These are phyloP conservation scores for Oryza longistaminata DNA, from an alignment of 176 grass and related monocot genomes.

Conservation along the genomic window DNA sequence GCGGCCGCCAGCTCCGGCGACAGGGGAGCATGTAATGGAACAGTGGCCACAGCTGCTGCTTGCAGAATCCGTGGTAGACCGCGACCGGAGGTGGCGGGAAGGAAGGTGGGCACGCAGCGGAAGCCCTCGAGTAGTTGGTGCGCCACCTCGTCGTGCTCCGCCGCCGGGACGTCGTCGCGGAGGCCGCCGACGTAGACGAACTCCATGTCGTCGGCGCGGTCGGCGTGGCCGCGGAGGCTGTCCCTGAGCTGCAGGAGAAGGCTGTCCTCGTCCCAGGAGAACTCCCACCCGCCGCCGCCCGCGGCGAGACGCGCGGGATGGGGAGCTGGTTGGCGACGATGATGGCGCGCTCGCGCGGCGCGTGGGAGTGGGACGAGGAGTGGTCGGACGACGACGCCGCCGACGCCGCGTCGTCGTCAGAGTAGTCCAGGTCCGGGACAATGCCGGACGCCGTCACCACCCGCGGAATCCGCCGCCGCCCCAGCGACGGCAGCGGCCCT, in stretches of 20 bases:
- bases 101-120: conserved; percentile 83
- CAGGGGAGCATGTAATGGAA: conserved; percentile 99
- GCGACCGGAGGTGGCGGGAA: conserved; percentile 56
- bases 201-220: conserved; percentile 64
- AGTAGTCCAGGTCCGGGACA: conserved; percentile 77
- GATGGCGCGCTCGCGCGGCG: conserved; percentile 70
- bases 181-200: conserved; percentile 90
- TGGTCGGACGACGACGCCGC: conserved; percentile 55
- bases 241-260: conserved; percentile 84
- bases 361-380: conserved; percentile 38
- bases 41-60: conserved; percentile 98
- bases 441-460: conserved; percentile 80
- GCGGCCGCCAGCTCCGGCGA: conserved; percentile 89
- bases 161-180: conserved; percentile 60
- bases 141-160: conserved; percentile 73
- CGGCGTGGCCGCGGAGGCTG: conserved; percentile 53
- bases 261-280: conserved; percentile 85
- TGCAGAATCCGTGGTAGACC: conserved; percentile 96
- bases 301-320: conserved; percentile 48
- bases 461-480: conserved; percentile 66
- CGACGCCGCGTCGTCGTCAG: conserved; percentile 47
- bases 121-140: conserved; percentile 67
- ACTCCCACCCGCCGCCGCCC: conserved; percentile 47
- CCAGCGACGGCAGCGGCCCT: conserved; percentile 47
- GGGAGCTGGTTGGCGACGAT: conserved; percentile 97